These are phyloP conservation scores for Astragalus membranaceus DNA, from an alignment of 306 rosid species.

Conservation along the genomic window DNA sequence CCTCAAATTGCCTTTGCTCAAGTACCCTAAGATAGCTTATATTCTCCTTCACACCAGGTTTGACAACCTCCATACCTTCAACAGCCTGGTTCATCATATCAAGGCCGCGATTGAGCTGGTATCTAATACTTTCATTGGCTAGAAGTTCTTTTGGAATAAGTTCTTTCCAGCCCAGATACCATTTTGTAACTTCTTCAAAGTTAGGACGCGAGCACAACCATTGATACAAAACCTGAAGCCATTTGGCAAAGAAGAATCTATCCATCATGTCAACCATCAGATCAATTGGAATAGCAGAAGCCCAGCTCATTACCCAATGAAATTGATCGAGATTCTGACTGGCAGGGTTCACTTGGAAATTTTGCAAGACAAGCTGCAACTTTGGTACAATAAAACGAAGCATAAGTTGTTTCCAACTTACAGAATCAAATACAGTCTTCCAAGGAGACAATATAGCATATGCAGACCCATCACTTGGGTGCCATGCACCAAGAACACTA, in stretches of 20 bases:
- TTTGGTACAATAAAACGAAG: slow-evolving; percentile 80
- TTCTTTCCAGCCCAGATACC: slow-evolving; percentile 91
- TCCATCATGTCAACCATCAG: slow-evolving; percentile 89
- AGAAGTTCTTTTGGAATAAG: slow-evolving; percentile 74
- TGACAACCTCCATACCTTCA: slow-evolving; percentile 84
- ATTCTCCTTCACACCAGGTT: slow-evolving; percentile 85
- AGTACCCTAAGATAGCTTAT: slow-evolving; percentile 62
- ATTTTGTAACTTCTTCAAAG: slow-evolving; percentile 76
- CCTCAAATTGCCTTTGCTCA: slow-evolving; percentile 91
- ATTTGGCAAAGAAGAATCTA: slow-evolving; percentile 68
- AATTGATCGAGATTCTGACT: slow-evolving; percentile 80
- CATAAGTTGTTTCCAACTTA: slow-evolving; percentile 92
- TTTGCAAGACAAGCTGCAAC: slow-evolving; percentile 76
- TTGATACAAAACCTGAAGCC: slow-evolving; percentile 80
- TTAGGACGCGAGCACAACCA: slow-evolving; percentile 84
- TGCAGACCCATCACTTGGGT: slow-evolving; percentile 84
- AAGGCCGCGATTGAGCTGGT: slow-evolving; percentile 71
- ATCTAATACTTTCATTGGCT: slow-evolving; percentile 66
- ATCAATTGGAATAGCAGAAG: slow-evolving; percentile 68
- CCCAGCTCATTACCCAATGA: slow-evolving; percentile 89
- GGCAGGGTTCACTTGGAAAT: slow-evolving; percentile 86
- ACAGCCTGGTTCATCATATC: slow-evolving; percentile 91
- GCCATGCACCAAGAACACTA: slow-evolving; percentile 89
- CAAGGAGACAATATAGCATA: slow-evolving; percentile 82
- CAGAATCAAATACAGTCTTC: slow-evolving; percentile 75